These are phyloP conservation scores for Kodamaea fungicola DNA, from an alignment of 1,139 yeast species.

Conservation along the genomic window DNA sequence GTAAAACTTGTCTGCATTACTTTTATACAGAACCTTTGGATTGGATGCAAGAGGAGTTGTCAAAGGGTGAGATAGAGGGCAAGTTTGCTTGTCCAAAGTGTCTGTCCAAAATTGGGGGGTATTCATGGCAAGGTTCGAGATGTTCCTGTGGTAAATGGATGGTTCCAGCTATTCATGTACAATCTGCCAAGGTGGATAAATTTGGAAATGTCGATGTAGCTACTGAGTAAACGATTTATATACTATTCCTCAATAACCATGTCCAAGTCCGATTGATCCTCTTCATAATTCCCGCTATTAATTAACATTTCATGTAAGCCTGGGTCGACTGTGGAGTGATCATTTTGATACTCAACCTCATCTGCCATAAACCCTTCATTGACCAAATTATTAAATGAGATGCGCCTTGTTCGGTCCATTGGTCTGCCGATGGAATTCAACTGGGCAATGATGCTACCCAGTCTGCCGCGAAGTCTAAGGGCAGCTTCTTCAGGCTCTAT, in stretches of 20 bases:
- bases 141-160: conserved; percentile 98
- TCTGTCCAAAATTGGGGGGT: conserved; percentile 78
- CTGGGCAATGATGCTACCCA: neutral
- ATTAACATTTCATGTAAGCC: conserved; percentile 15
- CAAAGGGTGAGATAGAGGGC: conserved; percentile 74
- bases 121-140: conserved; percentile 91
- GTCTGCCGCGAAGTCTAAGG: conserved; percentile 5
- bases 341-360: conserved; percentile 56
- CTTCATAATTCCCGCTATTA: conserved; percentile 22
- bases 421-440: conserved; percentile 2
- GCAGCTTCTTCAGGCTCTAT: conserved; percentile 8
- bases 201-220: conserved; percentile 19
- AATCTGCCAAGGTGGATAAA: conserved; percentile 76
- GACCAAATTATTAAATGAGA: conserved; percentile 7
- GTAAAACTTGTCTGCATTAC: conserved; percentile 69
- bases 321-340: conserved; percentile 30
- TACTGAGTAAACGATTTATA: too few relatives aligned
- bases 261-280: conserved; percentile 40
- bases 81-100: conserved; percentile 84
- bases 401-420: neutral
- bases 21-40: conserved; percentile 78
- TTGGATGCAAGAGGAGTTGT: conserved; percentile 86
- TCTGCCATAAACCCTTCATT: conserved; percentile 51
- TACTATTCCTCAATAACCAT: conserved; percentile 46
- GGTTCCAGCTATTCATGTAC: conserved; percentile 85